phyloP scores from a whole-genome alignment of 305 asterid species.

The Rubia tinctorum region DNA sequence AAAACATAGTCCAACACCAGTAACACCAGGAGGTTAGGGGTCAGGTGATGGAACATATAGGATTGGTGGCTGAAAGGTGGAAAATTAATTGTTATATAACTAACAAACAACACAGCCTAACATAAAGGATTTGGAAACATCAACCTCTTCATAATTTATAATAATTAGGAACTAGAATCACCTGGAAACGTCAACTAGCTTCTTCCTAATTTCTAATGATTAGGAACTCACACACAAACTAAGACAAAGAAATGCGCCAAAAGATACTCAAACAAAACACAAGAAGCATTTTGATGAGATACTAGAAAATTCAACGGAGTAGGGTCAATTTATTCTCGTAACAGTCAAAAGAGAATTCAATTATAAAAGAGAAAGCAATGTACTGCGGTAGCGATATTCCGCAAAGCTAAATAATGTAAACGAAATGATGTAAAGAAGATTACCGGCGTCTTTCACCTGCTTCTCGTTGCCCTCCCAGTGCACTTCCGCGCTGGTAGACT shows the following conservation, averaged over 20 bases:
- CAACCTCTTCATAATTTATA: too few species aligned
- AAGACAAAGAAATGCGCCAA: background rate
- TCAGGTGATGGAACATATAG: too few species aligned
- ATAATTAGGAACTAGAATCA: too few species aligned
- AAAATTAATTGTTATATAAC: too few species aligned
- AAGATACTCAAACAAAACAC: background rate
- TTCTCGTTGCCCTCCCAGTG: slow-evolving; percentile 67
- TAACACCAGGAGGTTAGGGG: too few species aligned
- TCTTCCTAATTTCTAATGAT: background rate
- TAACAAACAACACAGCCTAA: too few species aligned
- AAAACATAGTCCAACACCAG: too few species aligned
- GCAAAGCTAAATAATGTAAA: too few species aligned
- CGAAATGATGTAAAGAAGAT: background rate
- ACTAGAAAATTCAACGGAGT: background rate
- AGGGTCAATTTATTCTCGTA: background rate
- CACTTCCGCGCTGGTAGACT: slow-evolving; percentile 28
- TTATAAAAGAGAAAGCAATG: background rate
- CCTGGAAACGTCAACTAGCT: too few species aligned
- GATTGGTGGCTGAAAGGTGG: too few species aligned
- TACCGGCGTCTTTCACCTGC: slow-evolving; percentile 84
- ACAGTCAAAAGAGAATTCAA: background rate
- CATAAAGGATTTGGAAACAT: too few species aligned
- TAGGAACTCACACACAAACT: background rate
- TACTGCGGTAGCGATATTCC: background rate
- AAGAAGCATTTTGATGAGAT: background rate